Evolutionary conservation across 2,329 filamentous ascomycete genomes (phyloP), one percentile per base, ranked within the genome.

Genomic region (Cadophora sp.): DNA sequence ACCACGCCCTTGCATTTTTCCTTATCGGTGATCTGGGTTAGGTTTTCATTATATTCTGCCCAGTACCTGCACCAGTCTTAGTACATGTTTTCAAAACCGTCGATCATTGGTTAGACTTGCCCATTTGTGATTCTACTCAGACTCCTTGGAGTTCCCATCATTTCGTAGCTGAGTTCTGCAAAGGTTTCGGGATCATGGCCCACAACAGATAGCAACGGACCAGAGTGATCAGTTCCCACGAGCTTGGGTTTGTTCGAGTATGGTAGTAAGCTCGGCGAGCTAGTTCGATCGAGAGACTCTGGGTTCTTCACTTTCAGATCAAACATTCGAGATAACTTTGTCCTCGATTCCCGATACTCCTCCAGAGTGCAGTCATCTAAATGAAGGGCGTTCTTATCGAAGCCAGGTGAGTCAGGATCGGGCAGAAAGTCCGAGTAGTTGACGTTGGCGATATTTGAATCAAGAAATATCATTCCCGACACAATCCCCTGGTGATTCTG

Each of bases 381-480:
- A 1, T 56, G 27, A 34, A 70, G 37, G 3, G n/a, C 22, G 12
- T 11, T 40, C 5, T 72, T 69, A 64, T 77, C 63, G 62, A 77
- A 77, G 11, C 67, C 69, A 6, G 73, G 70, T 43, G 72, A 68
- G 26, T 72, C 71, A 4, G 77, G 76, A 53, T 77, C 73, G 1
- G 77, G 77, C 68, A 73, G 71, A 29, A 77, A 75, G n/a, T 67
- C 68, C 1, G 65, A 74, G 46, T 76, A 78, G 48, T 78, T 73
- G n/a, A 67, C 70, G 43, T 78, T 78, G 12, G 72, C 72, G 2
- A 78, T 77, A 34, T 78, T 79, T 0, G 77, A 79, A 48, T 79
- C 77, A 4, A 79, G 73, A 59, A 78, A 72, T 1, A 79, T 67
- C 14, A 78, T 71, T 4, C 75, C 77, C 22, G 74, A 68, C 14